Percentiles rank a stretch among this genome's conserved stretches.
These are phyloP conservation scores for Salix brachista DNA, from an alignment of 345 rosid species.

Conservation along the genomic window DNA sequence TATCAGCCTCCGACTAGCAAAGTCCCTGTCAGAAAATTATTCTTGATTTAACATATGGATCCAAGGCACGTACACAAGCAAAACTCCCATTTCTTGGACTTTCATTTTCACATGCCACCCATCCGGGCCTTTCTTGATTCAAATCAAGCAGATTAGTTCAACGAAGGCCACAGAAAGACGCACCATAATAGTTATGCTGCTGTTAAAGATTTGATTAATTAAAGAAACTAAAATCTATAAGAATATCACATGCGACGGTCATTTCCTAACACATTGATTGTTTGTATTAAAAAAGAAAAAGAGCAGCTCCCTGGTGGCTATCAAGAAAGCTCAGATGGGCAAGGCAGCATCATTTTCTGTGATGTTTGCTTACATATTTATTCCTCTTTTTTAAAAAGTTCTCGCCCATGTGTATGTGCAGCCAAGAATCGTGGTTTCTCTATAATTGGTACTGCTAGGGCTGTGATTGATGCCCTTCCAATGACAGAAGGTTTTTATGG, in stretches of 20 bases:
- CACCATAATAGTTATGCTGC: slow-evolving; percentile 32
- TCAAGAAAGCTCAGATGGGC: slow-evolving; percentile 18
- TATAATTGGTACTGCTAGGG: slow-evolving; percentile 30
- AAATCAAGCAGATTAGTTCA: slow-evolving; percentile 27
- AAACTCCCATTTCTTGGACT: slow-evolving; percentile 11
- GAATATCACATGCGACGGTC: slow-evolving; percentile 25
- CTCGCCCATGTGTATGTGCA: slow-evolving; percentile 29
- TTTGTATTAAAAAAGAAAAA: neutral
- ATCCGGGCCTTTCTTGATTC: slow-evolving; percentile 27
- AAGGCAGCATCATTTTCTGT: slow-evolving; percentile 38
- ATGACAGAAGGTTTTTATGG: slow-evolving; percentile 16
- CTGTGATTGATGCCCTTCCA: slow-evolving; percentile 36
- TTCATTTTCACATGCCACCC: slow-evolving; percentile 31
- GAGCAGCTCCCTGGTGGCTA: slow-evolving; percentile 9
- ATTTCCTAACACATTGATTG: slow-evolving; percentile 13
- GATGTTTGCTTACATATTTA: slow-evolving; percentile 16
- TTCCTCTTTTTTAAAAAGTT: slow-evolving; percentile 8
- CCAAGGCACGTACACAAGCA: neutral
- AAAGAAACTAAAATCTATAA: neutral
- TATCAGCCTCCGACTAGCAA: slow-evolving; percentile 27
- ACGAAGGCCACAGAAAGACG: slow-evolving; percentile 11
- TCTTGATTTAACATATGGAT: slow-evolving; percentile 18
- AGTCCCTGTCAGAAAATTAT: slow-evolving; percentile 17
- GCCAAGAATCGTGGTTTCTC: slow-evolving; percentile 41
- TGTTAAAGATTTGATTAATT: slow-evolving; percentile 12